Percentiles rank a stretch among this genome's conserved stretches.
Evolutionary conservation across 371 early-diverging fungal species (phyloP).

Genomic region (Mucor racemosus): DNA sequence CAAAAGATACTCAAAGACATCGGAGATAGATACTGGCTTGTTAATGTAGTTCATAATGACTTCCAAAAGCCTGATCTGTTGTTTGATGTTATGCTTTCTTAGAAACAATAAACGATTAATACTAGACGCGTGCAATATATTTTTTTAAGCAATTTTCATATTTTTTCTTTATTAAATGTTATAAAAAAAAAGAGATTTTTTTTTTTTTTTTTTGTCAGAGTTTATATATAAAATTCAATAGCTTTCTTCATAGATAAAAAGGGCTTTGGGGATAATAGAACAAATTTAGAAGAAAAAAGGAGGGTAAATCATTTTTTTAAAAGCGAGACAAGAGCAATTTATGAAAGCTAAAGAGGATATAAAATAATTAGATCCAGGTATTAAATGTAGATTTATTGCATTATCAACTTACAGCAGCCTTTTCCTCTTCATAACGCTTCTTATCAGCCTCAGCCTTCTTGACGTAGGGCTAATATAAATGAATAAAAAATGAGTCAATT

Average conservation of each 20-base stretch:
- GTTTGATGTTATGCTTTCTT: slow-evolving; percentile 53
- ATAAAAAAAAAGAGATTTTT: too few relatives aligned
- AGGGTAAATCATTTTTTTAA: neutral
- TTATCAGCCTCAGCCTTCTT: slow-evolving; percentile 67
- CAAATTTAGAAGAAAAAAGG: neutral
- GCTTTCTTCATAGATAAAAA: slow-evolving; percentile 4
- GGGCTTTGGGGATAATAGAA: slow-evolving; percentile 2
- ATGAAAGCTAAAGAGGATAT: neutral
- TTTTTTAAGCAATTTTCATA: slow-evolving; percentile 3
- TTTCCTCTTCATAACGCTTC: slow-evolving; percentile 77
- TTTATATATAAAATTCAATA: neutral
- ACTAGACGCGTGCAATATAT: neutral
- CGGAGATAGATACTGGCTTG: slow-evolving; percentile 79
- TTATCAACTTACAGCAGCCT: slow-evolving; percentile 37
- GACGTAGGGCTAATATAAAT: slow-evolving; percentile 47
- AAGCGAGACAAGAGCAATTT: slow-evolving; percentile 2
- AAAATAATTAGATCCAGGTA: neutral
- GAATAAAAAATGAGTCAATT: neutral
- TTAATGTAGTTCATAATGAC: slow-evolving; percentile 94
- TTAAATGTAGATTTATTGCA: neutral
- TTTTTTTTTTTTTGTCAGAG: neutral
- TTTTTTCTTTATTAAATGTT: neutral
- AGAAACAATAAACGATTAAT: neutral
- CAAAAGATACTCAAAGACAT: slow-evolving; percentile 65
- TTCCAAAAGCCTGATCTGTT: slow-evolving; percentile 63